Evolutionary conservation across 2,329 filamentous ascomycete species (phyloP).

Genomic region (Fusarium heterosporum): DNA sequence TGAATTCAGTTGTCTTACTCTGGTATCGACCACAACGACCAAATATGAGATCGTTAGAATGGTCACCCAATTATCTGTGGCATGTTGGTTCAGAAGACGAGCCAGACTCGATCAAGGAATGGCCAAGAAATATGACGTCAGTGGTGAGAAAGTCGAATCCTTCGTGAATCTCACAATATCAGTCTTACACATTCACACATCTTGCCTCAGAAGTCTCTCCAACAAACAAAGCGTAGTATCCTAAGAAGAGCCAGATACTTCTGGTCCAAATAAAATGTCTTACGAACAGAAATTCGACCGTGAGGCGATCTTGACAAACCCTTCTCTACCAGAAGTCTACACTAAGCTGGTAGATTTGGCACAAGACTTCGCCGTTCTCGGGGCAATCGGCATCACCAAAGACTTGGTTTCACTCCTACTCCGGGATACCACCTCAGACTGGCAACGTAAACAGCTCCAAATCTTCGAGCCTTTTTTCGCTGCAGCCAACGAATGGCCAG

Average conservation of each 20-base stretch:
- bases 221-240: background rate
- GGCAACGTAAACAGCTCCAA: slow-evolving; percentile 22
- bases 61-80: background rate
- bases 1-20: no score
- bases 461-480: slow-evolving; percentile 33
- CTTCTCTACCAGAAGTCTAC: slow-evolving; percentile 22
- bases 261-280: background rate
- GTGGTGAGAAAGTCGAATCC: background rate
- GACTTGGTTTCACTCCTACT: slow-evolving; percentile 35
- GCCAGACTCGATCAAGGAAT: slow-evolving; percentile 1
- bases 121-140: slow-evolving; percentile 10
- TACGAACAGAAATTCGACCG: slow-evolving; percentile 21
- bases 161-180: background rate
- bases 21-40: no score
- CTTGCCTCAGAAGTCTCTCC: no score
- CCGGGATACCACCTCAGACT: slow-evolving; percentile 27
- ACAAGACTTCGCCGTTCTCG: slow-evolving; percentile 36
- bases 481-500: slow-evolving; percentile 29
- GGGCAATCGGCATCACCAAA: slow-evolving; percentile 24
- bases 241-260: background rate
- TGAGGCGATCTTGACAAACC: slow-evolving; percentile 13
- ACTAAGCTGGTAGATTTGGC: slow-evolving; percentile 20
- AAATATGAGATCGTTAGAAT: no score
- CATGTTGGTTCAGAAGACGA: background rate
- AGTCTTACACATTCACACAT: background rate